Base-by-base conservation (phyloP, 345 rosid species). In the Hypericum perforatum region DNA sequence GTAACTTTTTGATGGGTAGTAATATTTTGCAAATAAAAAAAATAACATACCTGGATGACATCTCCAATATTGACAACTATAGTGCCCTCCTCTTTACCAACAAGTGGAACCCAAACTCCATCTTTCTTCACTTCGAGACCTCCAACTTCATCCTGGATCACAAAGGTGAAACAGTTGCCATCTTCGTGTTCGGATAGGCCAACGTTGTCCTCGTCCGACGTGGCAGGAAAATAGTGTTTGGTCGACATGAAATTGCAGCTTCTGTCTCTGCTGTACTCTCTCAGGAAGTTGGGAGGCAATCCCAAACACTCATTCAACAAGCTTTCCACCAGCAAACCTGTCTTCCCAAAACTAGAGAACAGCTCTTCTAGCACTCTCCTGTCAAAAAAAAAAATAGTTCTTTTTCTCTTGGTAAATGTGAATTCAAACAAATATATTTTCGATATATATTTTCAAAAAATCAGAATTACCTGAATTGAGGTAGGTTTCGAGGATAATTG, bases 221-320 rank as follows among this genome's bases (percentile, higher is more conserved):
- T 52, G 0, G 80, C 78, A 1, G 75, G 77, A 36, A 70, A 74
- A 60, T 82, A 78, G 48, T 39, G 71, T 6, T 69, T 8, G 0
- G 82, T 70, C 0, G 15, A 54, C 72, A 78, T 59, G 59, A 81
- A 70, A 64, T 81, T 80, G 78, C 73, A 78, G 62, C 78, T 74
- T 67, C 88, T 65, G n/a, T 72, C 82, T 39, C 58, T 16, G 12
- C 76, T 78, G 61, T 53, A 82, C 52, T 66, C 66, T 45, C 49
- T 52, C 9, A 76, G 71, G 58, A 78, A 78, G 45, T 64, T 60
- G 2, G 67, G 46, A 29, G 84, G 80, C n/a, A 82, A 77, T 38
- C 64, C 72, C 43, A 78, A 54, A 57, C 82, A 70, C 12, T 66
- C 67, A 10, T 74, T 78, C 8, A 76, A 15, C 16, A 72, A 66